Evolutionary conservation across 768 basidiomycete species (phyloP), one percentile per base, ranked within the genome.

Genomic region (Phanerodontia chrysosporium): DNA sequence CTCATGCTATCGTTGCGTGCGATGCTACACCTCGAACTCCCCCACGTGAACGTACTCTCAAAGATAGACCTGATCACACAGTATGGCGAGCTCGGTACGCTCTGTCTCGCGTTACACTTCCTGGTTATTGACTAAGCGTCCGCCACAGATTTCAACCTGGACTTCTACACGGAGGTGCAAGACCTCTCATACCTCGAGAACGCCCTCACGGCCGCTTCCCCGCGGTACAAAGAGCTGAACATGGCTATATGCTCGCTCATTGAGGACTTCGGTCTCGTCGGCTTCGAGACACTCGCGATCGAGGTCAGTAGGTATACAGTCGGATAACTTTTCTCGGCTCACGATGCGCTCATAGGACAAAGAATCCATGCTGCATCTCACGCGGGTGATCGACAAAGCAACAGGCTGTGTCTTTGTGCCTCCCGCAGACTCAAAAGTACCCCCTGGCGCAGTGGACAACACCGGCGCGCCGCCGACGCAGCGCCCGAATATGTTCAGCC

Each of bases 1-100:
- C 80, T 98, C 45, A 81, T 99, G 35, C 84, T 98, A 13, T 92
- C 95, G 12, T 80, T 99, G 27, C 83, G 97, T 51, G 92, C 96
- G 16, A 98, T 98, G 97, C 79, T 99, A n/a, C 95, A 98, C 67
- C 81, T 99, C 57, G 97, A 97, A 67, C 81, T 98, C n/a, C 97
- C 97, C 0, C 97, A 98, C 70, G 79, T 99, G 74, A 98, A 99
- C 68, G 97, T 99, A 2, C 78, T 99, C 14, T 95, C 93, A 9
- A 99, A 99, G 73, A 80, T 98, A 56, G 97, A 99, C 73, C 76
- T 98, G n/a, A 77, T 99, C 18, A 78, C 82, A 18, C 84, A 89
- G 63, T 95, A 96, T 61, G 97, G 97, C 12, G 92, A 96, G 61
- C 80, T 98, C 45, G 92, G 95, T 95, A 66, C 48, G 82, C 70